phyloP scores from a whole-genome alignment of 495 filamentous ascomycete species.

The Penicillium daleae region DNA sequence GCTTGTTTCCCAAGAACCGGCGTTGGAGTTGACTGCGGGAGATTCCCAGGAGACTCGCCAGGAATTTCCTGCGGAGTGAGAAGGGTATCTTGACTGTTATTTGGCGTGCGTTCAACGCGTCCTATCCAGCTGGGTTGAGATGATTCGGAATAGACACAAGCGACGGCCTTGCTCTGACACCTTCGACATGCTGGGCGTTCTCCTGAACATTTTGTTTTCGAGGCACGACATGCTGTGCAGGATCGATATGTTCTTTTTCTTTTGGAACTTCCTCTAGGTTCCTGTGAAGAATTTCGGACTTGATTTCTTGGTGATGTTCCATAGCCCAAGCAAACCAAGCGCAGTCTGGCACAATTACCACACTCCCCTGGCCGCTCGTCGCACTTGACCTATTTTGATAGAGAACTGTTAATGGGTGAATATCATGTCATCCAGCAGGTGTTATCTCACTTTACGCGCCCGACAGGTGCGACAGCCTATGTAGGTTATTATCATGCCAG shows the following conservation, averaged over 20 bases:
- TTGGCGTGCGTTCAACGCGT: slow-evolving; percentile 16
- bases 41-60: slow-evolving; percentile 2
- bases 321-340: slow-evolving; percentile 32
- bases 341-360: slow-evolving; percentile 33
- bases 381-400: slow-evolving; percentile 34
- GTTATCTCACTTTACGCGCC: slow-evolving; percentile 33
- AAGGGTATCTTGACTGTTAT: neutral
- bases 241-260: slow-evolving; percentile 39
- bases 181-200: slow-evolving; percentile 36
- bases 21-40: neutral
- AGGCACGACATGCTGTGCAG: slow-evolving; percentile 35
- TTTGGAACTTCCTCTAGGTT: slow-evolving; percentile 14
- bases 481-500: neutral
- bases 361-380: slow-evolving; percentile 34
- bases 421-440: neutral
- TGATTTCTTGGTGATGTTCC: slow-evolving; percentile 14
- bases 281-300: neutral
- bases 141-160: slow-evolving; percentile 37
- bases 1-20: slow-evolving; percentile 1
- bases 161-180: slow-evolving; percentile 28
- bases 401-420: neutral
- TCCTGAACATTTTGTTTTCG: slow-evolving; percentile 42
- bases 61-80: neutral
- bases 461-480: slow-evolving; percentile 35
- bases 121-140: slow-evolving; percentile 35